phyloP scores from a whole-genome alignment of 2,329 filamentous ascomycete species.

The Neofusicoccum kwambonambiense region DNA sequence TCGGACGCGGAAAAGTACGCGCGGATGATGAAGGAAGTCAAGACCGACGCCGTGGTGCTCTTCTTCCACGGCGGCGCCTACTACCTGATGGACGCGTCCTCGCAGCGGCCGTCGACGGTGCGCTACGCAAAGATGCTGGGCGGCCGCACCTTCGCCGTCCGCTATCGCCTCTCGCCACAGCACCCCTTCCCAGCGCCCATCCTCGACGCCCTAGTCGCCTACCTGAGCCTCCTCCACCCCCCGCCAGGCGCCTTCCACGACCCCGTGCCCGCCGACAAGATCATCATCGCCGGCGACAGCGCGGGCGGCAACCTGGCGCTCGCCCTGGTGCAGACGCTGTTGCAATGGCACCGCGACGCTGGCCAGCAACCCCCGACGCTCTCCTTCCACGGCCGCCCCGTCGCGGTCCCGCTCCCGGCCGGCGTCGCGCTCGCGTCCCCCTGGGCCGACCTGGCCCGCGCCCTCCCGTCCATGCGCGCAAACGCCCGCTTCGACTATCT shows the following conservation, averaged over 20 bases:
- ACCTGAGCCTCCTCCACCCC: conserved; percentile 71
- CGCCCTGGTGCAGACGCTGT: conserved; percentile 65
- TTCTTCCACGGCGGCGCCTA: conserved; percentile 78
- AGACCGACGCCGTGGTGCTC: conserved; percentile 62
- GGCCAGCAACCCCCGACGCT: conserved; percentile 41
- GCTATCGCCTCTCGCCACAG: conserved; percentile 74
- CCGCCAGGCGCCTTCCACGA: conserved; percentile 65
- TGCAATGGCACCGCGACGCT: conserved; percentile 57
- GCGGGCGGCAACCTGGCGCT: conserved; percentile 72
- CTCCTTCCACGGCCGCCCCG: conserved; percentile 59
- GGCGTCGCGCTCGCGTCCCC: conserved; percentile 63
- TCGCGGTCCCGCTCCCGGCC: conserved; percentile 64
- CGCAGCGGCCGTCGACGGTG: conserved; percentile 59
- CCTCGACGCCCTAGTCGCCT: conserved; percentile 70
- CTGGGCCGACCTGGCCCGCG: conserved; percentile 70
- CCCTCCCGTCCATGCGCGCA: conserved; percentile 54
- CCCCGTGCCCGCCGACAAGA: conserved; percentile 62
- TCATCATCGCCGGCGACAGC: conserved; percentile 72
- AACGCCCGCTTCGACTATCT: conserved; percentile 65
- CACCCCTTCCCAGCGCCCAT: conserved; percentile 72
- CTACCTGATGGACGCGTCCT: conserved; percentile 68
- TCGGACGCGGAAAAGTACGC: conserved; percentile 65
- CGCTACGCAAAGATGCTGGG: conserved; percentile 65
- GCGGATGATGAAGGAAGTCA: conserved; percentile 66
- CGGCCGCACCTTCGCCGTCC: conserved; percentile 68